Percentiles rank a stretch among this genome's conserved stretches.
phyloP scores from a whole-genome alignment of 2,329 filamentous ascomycete species.

The Elsinoe necatrix region DNA sequence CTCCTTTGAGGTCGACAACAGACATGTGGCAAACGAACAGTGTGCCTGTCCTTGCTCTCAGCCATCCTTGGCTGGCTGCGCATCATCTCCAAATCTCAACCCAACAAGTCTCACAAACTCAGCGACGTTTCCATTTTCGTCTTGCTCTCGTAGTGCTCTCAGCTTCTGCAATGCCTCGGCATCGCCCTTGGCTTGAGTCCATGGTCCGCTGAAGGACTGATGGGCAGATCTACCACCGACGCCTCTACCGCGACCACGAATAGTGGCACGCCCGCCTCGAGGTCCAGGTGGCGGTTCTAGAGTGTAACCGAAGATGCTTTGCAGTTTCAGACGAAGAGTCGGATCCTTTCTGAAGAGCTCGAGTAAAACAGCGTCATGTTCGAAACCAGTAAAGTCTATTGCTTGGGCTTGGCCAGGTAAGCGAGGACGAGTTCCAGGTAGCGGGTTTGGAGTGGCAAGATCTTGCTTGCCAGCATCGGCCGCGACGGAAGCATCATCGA shows the following conservation, averaged over 20 bases:
- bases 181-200: conserved; percentile 33
- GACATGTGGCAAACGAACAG: no score
- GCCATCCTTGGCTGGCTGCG: not conserved
- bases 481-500: conserved; percentile 11
- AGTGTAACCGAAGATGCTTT: conserved; percentile 29
- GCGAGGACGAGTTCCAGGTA: not conserved
- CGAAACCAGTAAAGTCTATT: conserved; percentile 27
- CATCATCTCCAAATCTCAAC: conserved; percentile 30
- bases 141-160: conserved; percentile 25
- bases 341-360: conserved; percentile 30
- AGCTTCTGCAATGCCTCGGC: conserved; percentile 27
- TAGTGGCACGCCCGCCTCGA: conserved; percentile 17
- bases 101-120: conserved; percentile 39
- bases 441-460: not conserved
- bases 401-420: conserved; percentile 17
- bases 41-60: not conserved
- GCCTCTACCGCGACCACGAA: conserved; percentile 19
- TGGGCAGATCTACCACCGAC: not conserved
- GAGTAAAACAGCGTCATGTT: conserved; percentile 27
- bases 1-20: no score
- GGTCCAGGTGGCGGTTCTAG: conserved; percentile 27
- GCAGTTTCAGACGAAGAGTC: conserved; percentile 27
- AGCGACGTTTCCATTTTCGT: conserved; percentile 31
- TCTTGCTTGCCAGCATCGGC: not conserved
- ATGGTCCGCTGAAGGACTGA: conserved; percentile 24